phyloP scores from a whole-genome alignment of 1,284 basidiomycete genomes.

The Cutaneotrichosporon curvatum region DNA sequence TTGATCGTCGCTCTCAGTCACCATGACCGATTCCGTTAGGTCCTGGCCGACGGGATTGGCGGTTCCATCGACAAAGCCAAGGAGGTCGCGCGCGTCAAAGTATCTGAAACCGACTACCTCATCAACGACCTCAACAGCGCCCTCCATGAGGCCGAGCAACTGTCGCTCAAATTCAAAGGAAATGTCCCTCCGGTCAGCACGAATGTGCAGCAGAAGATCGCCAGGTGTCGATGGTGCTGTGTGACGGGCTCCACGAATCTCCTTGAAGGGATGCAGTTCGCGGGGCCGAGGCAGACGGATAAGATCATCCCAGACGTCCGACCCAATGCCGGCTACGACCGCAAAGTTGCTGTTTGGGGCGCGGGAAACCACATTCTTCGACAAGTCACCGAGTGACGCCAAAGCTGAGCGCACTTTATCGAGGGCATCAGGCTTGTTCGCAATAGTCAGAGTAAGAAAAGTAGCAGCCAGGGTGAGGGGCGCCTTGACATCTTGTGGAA shows the following conservation, averaged over 20 bases:
- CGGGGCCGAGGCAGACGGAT: constrained; percentile 6
- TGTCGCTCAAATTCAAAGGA: constrained; percentile 14
- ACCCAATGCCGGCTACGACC: constrained; percentile 14
- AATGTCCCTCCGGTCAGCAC: constrained; percentile 14
- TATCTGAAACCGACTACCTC: constrained; percentile 13
- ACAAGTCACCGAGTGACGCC: not conserved
- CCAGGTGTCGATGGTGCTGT: constrained; percentile 11
- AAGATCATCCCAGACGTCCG: constrained; percentile 10
- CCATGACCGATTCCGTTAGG: not conserved
- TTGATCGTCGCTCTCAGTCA: not conserved
- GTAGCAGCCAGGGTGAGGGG: constrained; percentile 12
- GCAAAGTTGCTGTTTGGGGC: constrained; percentile 3
- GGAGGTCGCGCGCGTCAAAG: constrained; percentile 19
- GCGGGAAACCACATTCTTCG: constrained; percentile 14
- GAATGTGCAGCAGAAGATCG: constrained; percentile 15
- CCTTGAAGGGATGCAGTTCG: constrained; percentile 14
- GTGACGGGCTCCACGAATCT: constrained; percentile 10
- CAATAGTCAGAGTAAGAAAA: constrained; percentile 25
- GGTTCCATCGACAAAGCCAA: constrained; percentile 19
- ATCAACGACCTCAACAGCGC: constrained; percentile 7
- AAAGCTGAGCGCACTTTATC: constrained; percentile 3
- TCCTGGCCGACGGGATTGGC: constrained; percentile 15
- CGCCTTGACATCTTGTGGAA: constrained; percentile 9
- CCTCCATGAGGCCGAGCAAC: constrained; percentile 9
- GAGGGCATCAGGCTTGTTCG: not conserved